A percentile compares a stretch with the other conserved stretches of the same genome.
phyloP scores from a whole-genome alignment of 2,329 filamentous ascomycete species.

The Fusarium sp. region DNA sequence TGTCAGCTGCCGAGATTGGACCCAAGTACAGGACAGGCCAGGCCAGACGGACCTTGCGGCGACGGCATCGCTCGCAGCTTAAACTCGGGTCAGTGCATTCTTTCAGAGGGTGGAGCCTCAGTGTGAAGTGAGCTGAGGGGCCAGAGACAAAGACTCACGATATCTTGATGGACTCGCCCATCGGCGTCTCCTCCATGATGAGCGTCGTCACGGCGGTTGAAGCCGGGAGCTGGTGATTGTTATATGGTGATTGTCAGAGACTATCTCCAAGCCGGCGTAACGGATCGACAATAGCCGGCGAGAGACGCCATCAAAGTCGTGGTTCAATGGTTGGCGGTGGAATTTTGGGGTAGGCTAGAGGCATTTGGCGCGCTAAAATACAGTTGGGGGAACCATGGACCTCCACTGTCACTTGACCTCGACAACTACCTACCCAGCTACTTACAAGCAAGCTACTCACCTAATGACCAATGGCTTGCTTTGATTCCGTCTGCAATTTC shows the following conservation, averaged over 20 bases:
- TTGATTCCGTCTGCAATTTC: background rate
- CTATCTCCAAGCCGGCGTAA: background rate
- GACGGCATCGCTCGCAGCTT: slow-evolving; percentile 61
- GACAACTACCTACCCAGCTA: slow-evolving; percentile 7
- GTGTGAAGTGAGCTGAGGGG: slow-evolving; percentile 17
- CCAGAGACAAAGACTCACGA: slow-evolving; percentile 50
- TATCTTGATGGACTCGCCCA: slow-evolving; percentile 56
- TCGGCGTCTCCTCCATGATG: slow-evolving; percentile 54
- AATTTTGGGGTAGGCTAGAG: slow-evolving; percentile 25
- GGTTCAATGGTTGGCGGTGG: slow-evolving; percentile 19
- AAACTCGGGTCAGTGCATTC: slow-evolving; percentile 19
- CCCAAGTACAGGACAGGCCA: background rate
- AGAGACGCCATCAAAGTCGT: slow-evolving; percentile 6
- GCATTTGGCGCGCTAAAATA: slow-evolving; percentile 35
- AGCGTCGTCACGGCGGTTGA: background rate
- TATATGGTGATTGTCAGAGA: no score
- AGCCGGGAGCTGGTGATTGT: background rate
- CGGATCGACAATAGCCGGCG: slow-evolving; percentile 13
- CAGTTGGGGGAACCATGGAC: background rate
- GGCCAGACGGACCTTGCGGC: slow-evolving; percentile 56
- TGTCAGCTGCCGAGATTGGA: background rate
- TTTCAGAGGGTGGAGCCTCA: slow-evolving; percentile 9
- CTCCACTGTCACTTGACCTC: slow-evolving; percentile 41
- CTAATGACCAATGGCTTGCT: background rate
- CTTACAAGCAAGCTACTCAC: background rate